Evolutionary conservation across 1,139 yeast genomes (phyloP).

Genomic region (Yamadazyma spencermartinsiae): DNA sequence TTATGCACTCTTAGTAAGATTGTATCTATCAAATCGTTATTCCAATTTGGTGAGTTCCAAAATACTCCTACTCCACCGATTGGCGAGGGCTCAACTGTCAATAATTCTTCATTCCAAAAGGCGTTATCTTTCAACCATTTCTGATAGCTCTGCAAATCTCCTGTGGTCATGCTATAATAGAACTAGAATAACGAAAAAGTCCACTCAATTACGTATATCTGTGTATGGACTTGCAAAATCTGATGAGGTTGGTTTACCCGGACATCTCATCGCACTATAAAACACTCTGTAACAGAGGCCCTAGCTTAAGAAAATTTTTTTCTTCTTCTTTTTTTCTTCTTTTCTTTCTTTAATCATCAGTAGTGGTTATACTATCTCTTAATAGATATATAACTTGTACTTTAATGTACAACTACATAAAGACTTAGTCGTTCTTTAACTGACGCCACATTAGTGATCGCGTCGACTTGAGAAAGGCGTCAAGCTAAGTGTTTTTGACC

Average conservation of each 20-base stretch:
- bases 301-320: not conserved
- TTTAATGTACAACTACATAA: conserved; percentile 43
- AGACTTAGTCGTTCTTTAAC: conserved; percentile 49
- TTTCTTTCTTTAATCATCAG: conserved; percentile 47
- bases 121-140: conserved; percentile 52
- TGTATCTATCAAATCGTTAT: conserved; percentile 25
- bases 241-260: conserved; percentile 2
- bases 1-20: conserved; percentile 52
- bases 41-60: conserved; percentile 29
- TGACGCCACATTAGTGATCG: conserved; percentile 36
- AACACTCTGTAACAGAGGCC: conserved; percentile 6
- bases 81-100: conserved; percentile 49
- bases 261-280: conserved; percentile 1
- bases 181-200: not conserved
- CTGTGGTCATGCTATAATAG: conserved; percentile 6
- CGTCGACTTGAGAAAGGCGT: conserved; percentile 30
- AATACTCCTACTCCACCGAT: conserved; percentile 79
- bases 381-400: conserved; percentile 48
- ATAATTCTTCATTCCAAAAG: conserved; percentile 47
- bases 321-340: conserved; percentile 6
- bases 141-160: conserved; percentile 7
- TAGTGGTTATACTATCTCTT: conserved; percentile 72
- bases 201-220: too few species aligned
- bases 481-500: conserved; percentile 61
- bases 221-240: too few species aligned